A percentile compares a stretch with the other conserved stretches of the same genome.
Conservation (phyloP, 305 asterid genomes). For the Petunia hybrid region DNA sequence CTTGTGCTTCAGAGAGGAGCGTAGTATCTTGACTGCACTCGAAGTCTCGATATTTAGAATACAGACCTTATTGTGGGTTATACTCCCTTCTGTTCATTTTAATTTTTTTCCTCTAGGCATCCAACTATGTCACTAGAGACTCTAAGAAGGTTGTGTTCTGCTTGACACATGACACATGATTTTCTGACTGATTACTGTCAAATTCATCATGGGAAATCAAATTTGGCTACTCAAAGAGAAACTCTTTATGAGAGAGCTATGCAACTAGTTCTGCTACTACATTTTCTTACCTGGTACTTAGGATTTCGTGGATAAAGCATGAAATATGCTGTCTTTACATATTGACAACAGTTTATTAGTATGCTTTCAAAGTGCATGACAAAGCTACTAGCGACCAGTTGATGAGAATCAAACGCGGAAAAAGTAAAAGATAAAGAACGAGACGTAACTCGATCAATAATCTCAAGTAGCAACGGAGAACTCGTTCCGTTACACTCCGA, state of each 20-base stretch:
- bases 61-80: neutral
- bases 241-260: neutral
- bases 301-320: neutral
- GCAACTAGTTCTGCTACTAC: neutral
- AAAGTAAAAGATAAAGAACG: too few species aligned
- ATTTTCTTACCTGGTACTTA: neutral
- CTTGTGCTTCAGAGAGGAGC: neutral
- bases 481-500: too few species aligned
- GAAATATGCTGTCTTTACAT: neutral
- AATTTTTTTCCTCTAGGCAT: neutral
- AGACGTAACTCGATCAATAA: too few species aligned
- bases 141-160: too few species aligned
- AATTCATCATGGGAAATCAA: neutral
- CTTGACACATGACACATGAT: neutral
- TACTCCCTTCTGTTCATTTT: neutral
- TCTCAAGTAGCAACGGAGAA: too few species aligned
- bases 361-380: too few species aligned
- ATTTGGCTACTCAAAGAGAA: neutral
- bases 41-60: neutral
- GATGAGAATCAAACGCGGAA: too few species aligned
- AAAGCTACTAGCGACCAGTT: too few species aligned
- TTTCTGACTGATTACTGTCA: neutral
- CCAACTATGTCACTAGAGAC: neutral
- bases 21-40: neutral
- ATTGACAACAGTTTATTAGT: neutral